Evolutionary conservation across 768 basidiomycete genomes (phyloP), one percentile per base, ranked within the genome.

Genomic region (Lentinula sp.): DNA sequence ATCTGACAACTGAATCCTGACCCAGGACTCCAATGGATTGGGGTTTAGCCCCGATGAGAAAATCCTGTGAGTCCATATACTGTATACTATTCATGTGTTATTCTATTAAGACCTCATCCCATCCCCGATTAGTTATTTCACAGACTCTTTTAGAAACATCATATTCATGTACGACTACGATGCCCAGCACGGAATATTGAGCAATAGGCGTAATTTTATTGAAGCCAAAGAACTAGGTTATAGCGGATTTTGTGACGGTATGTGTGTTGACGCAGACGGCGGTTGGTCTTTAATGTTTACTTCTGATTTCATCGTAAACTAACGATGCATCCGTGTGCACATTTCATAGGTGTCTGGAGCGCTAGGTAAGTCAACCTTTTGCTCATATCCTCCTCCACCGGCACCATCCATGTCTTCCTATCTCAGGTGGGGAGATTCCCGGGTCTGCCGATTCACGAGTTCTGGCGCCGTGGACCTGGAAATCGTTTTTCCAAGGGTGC

Each of bases 111-210:
- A 63, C 54, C 10, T 41, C 16, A 16, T 18, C 36, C 16, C 52
- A 4, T n/a, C 23, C 50, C 53, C 46, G 55, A 50, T 56, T 67
- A 88, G 87, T 70, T 88, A 87, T 72, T 87, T 87, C 68, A 88
- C 87, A 59, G 85, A 89, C 69, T 88, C 86, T 1, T 71, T 82
- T 59, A 73, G 72, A n/a, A 86, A 88, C 72, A 75, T 77, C 64
- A 89, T 90, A 63, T 84, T 85, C 63, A 84, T 82, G 20, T 87
- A 86, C 66, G 84, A 87, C 67, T 89, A 88, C 65, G 74, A 77
- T 62, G 63, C 72, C 55, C 69, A 80, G 18, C 74, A 81, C 51
- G 87, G 86, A n/a, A 71, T 74, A 13, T 65, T 87, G 42, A 75
- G 77, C 46, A 85, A 86, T 67, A 79, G 82, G 59, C 79, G 86